These are phyloP conservation scores for Hygrophoropsis aurantiaca DNA, from an alignment of 768 basidiomycete genomes.

Conservation along the genomic window DNA sequence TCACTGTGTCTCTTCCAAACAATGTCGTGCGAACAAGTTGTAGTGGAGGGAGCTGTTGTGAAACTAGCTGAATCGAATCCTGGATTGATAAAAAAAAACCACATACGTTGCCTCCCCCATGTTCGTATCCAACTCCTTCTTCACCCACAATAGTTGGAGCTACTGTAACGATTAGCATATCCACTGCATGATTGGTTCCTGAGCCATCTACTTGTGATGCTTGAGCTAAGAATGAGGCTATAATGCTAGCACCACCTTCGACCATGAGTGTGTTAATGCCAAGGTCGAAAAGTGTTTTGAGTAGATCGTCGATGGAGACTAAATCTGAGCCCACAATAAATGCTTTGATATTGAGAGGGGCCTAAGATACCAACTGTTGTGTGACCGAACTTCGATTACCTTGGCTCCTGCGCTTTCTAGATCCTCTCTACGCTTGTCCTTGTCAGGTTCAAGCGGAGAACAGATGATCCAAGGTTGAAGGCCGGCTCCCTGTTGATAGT, in stretches of 20 bases:
- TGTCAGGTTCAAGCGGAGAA: slow-evolving; percentile 23
- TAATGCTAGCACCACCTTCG: slow-evolving; percentile 88
- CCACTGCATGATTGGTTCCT: slow-evolving; percentile 42
- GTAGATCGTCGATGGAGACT: slow-evolving; percentile 48
- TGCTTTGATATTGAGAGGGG: slow-evolving; percentile 1
- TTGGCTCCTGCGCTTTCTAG: slow-evolving; percentile 69
- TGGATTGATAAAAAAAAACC: background rate
- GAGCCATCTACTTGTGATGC: slow-evolving; percentile 7
- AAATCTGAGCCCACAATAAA: slow-evolving; percentile 25
- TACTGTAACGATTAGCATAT: slow-evolving; percentile 80
- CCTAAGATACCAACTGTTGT: slow-evolving; percentile 32
- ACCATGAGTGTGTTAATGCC: slow-evolving; percentile 85
- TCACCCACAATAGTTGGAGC: slow-evolving; percentile 83
- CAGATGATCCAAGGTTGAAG: slow-evolving; percentile 76
- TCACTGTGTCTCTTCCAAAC: slow-evolving; percentile 33
- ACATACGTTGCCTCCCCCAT: slow-evolving; percentile 20
- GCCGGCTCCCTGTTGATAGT: slow-evolving; percentile 58
- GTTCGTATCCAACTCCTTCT: slow-evolving; percentile 60
- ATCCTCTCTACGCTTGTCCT: slow-evolving; percentile 34
- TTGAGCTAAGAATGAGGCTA: slow-evolving; percentile 46
- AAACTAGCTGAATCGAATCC: background rate
- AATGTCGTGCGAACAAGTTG: slow-evolving; percentile 25
- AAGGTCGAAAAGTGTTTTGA: slow-evolving; percentile 50
- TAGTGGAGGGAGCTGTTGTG: slow-evolving; percentile 19
- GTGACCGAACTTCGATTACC: slow-evolving; percentile 51